Percentiles rank a stretch among this genome's conserved stretches.
These are phyloP conservation scores for Galeopsis tetrahit DNA, from an alignment of 257 asterid genomes.

Conservation along the genomic window DNA sequence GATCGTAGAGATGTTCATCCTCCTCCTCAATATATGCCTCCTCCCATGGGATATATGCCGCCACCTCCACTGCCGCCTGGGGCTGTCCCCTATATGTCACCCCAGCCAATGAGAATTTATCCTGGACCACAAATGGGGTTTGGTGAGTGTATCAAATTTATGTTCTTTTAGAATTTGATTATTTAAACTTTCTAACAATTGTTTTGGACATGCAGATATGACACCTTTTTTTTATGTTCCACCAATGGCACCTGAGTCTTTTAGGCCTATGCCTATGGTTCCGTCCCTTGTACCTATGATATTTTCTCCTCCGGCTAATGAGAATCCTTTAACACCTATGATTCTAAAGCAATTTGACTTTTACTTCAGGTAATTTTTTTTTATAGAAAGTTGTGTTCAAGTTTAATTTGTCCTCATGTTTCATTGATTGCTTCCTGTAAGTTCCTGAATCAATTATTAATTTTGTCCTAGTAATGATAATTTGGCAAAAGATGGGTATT, in stretches of 20 bases:
- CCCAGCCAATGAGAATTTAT: conserved; percentile 59
- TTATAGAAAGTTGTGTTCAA: conserved; percentile 8
- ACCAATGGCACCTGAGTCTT: conserved; percentile 60
- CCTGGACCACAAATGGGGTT: conserved; percentile 55
- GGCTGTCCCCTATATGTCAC: conserved; percentile 54
- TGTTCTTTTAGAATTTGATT: conserved; percentile 16
- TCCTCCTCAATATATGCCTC: conserved; percentile 55
- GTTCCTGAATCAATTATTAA: conserved; percentile 26
- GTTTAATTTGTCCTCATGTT: neutral
- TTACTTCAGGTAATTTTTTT: conserved; percentile 71
- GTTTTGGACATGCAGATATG: conserved; percentile 57
- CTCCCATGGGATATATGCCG: conserved; percentile 52
- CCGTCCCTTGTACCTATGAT: conserved; percentile 53
- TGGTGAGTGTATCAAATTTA: conserved; percentile 51
- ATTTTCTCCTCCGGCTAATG: conserved; percentile 44
- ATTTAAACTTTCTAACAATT: conserved; percentile 26
- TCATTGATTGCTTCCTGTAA: neutral
- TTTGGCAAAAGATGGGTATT: conserved; percentile 67
- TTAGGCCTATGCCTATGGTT: conserved; percentile 56
- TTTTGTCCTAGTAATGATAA: conserved; percentile 66
- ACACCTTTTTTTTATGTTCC: conserved; percentile 47
- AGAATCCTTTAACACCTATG: conserved; percentile 45
- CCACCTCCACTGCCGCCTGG: conserved; percentile 67
- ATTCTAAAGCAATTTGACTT: conserved; percentile 78
- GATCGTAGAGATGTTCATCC: conserved; percentile 70